phyloP scores from a whole-genome alignment of 441 rosid species.

The Gossypium schwendimanii region DNA sequence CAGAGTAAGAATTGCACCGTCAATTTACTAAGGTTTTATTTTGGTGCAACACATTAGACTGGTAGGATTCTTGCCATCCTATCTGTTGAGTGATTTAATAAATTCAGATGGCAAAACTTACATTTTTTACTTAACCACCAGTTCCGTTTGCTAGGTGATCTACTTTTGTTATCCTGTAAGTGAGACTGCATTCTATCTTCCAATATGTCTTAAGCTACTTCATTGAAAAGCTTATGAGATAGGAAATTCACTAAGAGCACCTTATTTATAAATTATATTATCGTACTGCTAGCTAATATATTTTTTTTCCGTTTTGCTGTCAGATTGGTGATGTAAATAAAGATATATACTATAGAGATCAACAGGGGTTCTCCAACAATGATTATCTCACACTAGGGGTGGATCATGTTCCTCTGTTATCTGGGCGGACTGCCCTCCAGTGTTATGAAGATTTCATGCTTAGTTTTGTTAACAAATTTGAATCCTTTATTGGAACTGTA shows the following conservation, averaged over 20 bases:
- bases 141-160: neutral
- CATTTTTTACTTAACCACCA: neutral
- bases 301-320: neutral
- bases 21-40: neutral
- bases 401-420: slow-evolving; percentile 48
- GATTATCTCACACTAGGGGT: slow-evolving; percentile 69
- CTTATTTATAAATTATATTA: slow-evolving; percentile 7
- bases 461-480: slow-evolving; percentile 48
- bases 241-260: neutral
- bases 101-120: neutral
- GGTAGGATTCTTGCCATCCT: neutral
- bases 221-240: neutral
- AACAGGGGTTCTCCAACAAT: slow-evolving; percentile 40
- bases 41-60: slow-evolving; percentile 5
- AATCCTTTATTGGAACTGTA: slow-evolving; percentile 39
- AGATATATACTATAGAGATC: slow-evolving; percentile 54
- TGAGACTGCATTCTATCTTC: neutral
- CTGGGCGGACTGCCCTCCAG: slow-evolving; percentile 54
- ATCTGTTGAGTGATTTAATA: neutral
- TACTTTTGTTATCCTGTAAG: neutral
- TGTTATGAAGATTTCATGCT: slow-evolving; percentile 57
- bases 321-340: slow-evolving; percentile 52
- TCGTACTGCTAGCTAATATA: neutral
- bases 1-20: neutral
- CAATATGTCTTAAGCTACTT: neutral